phyloP scores from a whole-genome alignment of 805 yeast species.

The Kregervanrija fluxuum region DNA sequence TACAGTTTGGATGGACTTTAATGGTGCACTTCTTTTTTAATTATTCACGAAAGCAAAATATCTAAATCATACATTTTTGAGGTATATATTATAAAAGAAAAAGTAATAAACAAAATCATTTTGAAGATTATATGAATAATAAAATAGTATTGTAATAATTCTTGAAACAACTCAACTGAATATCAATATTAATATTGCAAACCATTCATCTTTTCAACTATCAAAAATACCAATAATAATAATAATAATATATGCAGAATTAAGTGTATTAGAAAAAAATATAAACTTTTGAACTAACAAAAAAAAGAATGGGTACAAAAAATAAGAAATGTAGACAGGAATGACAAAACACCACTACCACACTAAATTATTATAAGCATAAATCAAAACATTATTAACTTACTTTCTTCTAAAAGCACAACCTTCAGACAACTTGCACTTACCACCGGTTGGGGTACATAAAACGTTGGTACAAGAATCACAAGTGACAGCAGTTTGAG shows the following conservation, averaged over 20 bases:
- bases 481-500: conserved; percentile 99
- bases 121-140: neutral
- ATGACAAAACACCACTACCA: conserved; percentile 21
- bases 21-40: too few relatives aligned
- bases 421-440: conserved; percentile 99
- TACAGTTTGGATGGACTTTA: too few relatives aligned
- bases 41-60: neutral
- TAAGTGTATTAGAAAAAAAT: too few relatives aligned
- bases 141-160: too few relatives aligned
- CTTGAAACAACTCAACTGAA: too few relatives aligned
- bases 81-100: conserved; percentile 2
- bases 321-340: too few relatives aligned
- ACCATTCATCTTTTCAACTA: too few relatives aligned
- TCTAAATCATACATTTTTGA: conserved; percentile 5
- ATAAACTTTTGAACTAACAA: too few relatives aligned
- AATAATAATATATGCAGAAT: too few relatives aligned
- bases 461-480: conserved; percentile 97
- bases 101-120: neutral
- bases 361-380: neutral
- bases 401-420: conserved; percentile 99
- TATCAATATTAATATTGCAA: too few relatives aligned
- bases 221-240: too few relatives aligned
- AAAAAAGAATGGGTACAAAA: too few relatives aligned
- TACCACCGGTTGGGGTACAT: conserved; percentile 99
- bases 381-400: conserved; percentile 19